A percentile compares a stretch with the other conserved stretches of the same genome.
Evolutionary conservation across 2,329 filamentous ascomycete species (phyloP).

Genomic region (Verticillium isaacii): DNA sequence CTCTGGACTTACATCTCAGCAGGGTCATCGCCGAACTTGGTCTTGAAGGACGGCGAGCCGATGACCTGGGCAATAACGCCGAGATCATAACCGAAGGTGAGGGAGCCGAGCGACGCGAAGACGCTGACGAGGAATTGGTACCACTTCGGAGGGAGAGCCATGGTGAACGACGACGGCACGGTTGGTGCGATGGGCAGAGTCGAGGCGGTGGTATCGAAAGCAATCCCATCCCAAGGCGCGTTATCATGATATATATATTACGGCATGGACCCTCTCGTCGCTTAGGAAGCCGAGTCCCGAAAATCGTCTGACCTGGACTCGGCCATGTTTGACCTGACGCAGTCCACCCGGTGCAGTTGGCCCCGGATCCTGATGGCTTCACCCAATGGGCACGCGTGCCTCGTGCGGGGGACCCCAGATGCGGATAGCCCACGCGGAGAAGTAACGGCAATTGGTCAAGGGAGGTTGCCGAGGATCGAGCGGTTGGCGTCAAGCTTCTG

Average conservation of each 20-base stretch:
- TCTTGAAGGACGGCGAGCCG: slow-evolving; percentile 38
- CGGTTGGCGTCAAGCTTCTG: not conserved
- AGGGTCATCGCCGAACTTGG: slow-evolving; percentile 27
- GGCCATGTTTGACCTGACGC: not conserved
- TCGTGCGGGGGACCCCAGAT: not conserved
- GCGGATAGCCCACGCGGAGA: not conserved
- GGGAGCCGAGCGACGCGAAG: slow-evolving; percentile 51
- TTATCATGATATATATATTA: not conserved
- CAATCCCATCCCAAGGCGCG: not conserved
- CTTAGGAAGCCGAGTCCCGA: not conserved
- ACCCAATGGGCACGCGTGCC: not conserved
- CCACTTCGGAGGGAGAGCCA: slow-evolving; percentile 39
- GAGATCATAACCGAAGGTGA: slow-evolving; percentile 52
- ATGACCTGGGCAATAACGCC: slow-evolving; percentile 49
- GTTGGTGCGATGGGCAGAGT: not conserved
- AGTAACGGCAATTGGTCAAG: not conserved
- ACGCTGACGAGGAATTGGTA: slow-evolving; percentile 45
- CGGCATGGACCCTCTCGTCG: not conserved
- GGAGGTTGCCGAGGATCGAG: not conserved
- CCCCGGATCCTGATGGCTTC: not conserved
- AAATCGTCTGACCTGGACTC: not conserved
- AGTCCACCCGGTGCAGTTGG: not conserved
- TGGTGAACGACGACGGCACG: slow-evolving; percentile 11
- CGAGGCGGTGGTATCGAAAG: not conserved
- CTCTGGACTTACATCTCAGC: not conserved